phyloP scores from a whole-genome alignment of 768 basidiomycete genomes.

The Hericium rajendrae region DNA sequence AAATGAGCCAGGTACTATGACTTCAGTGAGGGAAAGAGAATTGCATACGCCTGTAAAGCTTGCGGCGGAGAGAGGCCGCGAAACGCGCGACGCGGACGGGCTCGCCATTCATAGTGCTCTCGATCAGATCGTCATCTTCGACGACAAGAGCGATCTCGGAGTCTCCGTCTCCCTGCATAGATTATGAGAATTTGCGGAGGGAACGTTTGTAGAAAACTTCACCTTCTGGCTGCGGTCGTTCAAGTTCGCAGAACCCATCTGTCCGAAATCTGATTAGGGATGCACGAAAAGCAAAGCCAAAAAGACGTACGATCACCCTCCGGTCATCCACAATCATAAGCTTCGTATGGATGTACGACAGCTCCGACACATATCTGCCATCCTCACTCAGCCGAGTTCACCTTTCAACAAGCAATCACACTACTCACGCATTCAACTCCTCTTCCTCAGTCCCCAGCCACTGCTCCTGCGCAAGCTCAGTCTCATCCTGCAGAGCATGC shows the following conservation, averaged over 20 bases:
- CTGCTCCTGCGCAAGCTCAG: slow-evolving; percentile 57
- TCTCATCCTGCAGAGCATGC: slow-evolving; percentile 61
- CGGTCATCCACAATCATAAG: slow-evolving; percentile 93
- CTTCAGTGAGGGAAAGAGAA: neutral
- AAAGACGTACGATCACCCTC: slow-evolving; percentile 65
- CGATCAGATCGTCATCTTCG: slow-evolving; percentile 76
- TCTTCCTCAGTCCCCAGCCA: slow-evolving; percentile 84
- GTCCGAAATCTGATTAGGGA: neutral
- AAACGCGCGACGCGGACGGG: slow-evolving; percentile 68
- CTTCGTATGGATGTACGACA: slow-evolving; percentile 80
- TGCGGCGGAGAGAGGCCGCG: slow-evolving; percentile 74
- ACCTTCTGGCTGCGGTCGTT: slow-evolving; percentile 83
- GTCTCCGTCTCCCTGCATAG: slow-evolving; percentile 72
- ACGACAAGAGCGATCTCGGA: slow-evolving; percentile 92
- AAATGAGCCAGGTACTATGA: neutral
- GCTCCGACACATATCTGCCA: slow-evolving; percentile 67
- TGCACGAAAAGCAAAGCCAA: neutral
- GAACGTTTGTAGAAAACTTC: neutral
- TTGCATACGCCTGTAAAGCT: slow-evolving; percentile 64
- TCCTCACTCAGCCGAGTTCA: slow-evolving; percentile 14
- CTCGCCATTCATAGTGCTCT: slow-evolving; percentile 68
- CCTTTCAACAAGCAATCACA: neutral
- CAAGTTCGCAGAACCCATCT: slow-evolving; percentile 93
- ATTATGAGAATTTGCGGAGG: no score
- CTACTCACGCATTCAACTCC: slow-evolving; percentile 67